A percentile compares a stretch with the other conserved stretches of the same genome.
These are phyloP conservation scores for Xylariaceae sp. DNA, from an alignment of 2,329 filamentous ascomycete species.

Conservation along the genomic window DNA sequence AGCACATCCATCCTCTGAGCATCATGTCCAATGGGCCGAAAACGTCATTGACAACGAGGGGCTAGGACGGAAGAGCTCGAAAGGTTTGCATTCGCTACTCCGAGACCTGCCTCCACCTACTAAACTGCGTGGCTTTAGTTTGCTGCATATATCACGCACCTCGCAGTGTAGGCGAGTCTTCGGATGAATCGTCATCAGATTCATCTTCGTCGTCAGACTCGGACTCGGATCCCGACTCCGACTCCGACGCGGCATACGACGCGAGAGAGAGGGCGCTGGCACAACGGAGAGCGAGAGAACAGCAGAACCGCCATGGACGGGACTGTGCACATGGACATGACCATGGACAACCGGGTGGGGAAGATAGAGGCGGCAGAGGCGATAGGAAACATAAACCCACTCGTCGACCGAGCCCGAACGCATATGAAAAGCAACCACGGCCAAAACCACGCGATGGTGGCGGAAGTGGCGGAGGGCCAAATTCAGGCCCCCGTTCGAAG, in stretches of 20 bases:
- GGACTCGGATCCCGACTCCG: constrained; percentile 42
- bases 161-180: constrained; percentile 79
- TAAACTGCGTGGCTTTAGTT: constrained; percentile 58
- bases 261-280: constrained; percentile 37
- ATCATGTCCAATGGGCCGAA: constrained; percentile 88
- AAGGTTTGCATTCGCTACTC: constrained; percentile 63
- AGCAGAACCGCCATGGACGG: constrained; percentile 40
- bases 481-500: neutral
- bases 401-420: constrained; percentile 74
- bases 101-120: neutral
- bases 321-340: constrained; percentile 35
- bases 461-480: constrained; percentile 6
- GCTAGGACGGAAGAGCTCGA: constrained; percentile 90
- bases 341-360: constrained; percentile 30
- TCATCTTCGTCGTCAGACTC: constrained; percentile 60
- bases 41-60: constrained; percentile 96
- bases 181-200: constrained; percentile 55
- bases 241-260: constrained; percentile 32
- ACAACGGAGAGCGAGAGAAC: constrained; percentile 21
- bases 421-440: constrained; percentile 78
- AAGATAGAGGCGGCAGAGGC: constrained; percentile 35
- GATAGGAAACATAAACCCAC: constrained; percentile 12
- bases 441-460: constrained; percentile 49
- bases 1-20: constrained; percentile 50
- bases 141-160: constrained; percentile 98